These are phyloP conservation scores for Leersia perrieri DNA, from an alignment of 176 grass and related monocot species.

Conservation along the genomic window DNA sequence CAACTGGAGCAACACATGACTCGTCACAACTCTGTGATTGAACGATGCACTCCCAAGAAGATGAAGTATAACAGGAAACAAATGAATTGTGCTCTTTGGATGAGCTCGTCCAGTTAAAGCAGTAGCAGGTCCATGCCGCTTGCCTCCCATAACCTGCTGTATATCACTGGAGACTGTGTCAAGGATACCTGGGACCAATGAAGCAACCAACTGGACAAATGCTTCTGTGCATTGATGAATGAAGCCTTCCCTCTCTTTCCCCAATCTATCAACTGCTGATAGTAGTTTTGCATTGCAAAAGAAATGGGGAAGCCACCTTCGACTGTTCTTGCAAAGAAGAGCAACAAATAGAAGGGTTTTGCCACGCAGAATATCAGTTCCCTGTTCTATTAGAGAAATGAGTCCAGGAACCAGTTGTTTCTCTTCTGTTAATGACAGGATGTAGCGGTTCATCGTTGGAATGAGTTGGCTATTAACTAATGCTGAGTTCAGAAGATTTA, in stretches of 20 bases:
- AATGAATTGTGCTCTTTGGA: conserved; percentile 77
- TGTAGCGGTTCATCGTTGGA: conserved; percentile 74
- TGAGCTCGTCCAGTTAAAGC: conserved; percentile 65
- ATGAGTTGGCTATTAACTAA: conserved; percentile 63
- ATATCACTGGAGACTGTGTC: conserved; percentile 82
- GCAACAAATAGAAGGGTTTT: conserved; percentile 86
- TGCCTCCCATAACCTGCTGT: conserved; percentile 86
- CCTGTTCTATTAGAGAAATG: conserved; percentile 75
- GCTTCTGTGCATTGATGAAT: conserved; percentile 77
- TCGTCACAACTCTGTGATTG: conserved; percentile 71
- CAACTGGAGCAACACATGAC: conserved; percentile 78
- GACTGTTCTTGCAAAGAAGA: conserved; percentile 94
- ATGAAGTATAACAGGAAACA: conserved; percentile 94
- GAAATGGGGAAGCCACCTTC: conserved; percentile 90
- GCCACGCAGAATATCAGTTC: conserved; percentile 78
- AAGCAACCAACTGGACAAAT: conserved; percentile 75
- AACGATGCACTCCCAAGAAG: conserved; percentile 92
- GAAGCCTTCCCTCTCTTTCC: conserved; percentile 83
- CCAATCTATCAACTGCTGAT: conserved; percentile 82
- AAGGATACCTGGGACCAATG: conserved; percentile 70
- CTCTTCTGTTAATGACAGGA: conserved; percentile 72
- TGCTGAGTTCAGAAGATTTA: conserved; percentile 83
- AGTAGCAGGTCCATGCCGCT: conserved; percentile 69
- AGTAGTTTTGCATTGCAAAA: conserved; percentile 80
- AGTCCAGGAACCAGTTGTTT: conserved; percentile 74